phyloP scores from a whole-genome alignment of 2,329 filamentous ascomycete genomes.

The Aspergillus ochraceoroseus region DNA sequence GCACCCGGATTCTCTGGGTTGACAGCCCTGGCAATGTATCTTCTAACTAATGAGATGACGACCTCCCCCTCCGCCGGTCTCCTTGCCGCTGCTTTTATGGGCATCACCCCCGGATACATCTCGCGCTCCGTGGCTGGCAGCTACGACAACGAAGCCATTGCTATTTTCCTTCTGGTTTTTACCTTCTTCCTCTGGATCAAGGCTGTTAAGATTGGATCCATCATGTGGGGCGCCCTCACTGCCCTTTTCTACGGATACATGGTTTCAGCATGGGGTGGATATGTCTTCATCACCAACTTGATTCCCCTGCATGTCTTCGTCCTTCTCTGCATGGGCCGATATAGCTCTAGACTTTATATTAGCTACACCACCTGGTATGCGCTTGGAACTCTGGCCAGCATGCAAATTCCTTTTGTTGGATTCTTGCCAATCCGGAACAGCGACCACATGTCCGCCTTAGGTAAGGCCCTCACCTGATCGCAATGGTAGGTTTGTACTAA shows the following conservation, averaged over 20 bases:
- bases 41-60: conserved; percentile 95
- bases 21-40: conserved; percentile 87
- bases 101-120: conserved; percentile 95
- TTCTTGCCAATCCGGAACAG: conserved; percentile 95
- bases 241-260: conserved; percentile 99
- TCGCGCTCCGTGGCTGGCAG: conserved; percentile 95
- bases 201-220: conserved; percentile 90
- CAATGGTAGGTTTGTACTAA: conserved; percentile 20
- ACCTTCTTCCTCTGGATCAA: conserved; percentile 99
- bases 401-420: conserved; percentile 98
- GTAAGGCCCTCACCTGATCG: conserved; percentile 47
- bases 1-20: conserved; percentile 91
- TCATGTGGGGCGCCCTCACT: conserved; percentile 91
- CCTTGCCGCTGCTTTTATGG: conserved; percentile 92
- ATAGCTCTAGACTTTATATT: conserved; percentile 89
- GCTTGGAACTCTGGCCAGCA: conserved; percentile 89
- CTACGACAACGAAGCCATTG: conserved; percentile 99
- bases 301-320: conserved; percentile 92
- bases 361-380: conserved; percentile 98
- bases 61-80: conserved; percentile 91
- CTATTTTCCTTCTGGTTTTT: conserved; percentile 96
- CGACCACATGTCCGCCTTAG: conserved; percentile 96
- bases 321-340: conserved; percentile 92
- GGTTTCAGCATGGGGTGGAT: conserved; percentile 99
- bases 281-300: conserved; percentile 98